These are phyloP conservation scores for Tardiomyces depauwii DNA, from an alignment of 1,139 yeast genomes.

Conservation along the genomic window DNA sequence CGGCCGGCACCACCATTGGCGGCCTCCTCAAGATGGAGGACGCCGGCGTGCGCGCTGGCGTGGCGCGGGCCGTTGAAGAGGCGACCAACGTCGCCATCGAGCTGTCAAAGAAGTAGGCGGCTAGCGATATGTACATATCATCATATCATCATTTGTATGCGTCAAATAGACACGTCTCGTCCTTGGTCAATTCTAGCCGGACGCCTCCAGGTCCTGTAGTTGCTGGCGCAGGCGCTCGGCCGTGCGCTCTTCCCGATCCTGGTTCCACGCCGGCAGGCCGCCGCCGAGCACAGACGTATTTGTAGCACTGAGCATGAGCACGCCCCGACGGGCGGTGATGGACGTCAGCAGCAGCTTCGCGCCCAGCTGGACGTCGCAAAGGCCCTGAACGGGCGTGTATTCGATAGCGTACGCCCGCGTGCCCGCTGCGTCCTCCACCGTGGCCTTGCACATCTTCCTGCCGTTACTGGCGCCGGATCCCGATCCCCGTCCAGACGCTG, in stretches of 20 bases:
- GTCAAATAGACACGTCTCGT: no score
- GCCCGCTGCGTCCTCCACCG: not conserved
- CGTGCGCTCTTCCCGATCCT: not conserved
- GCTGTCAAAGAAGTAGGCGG: conserved; percentile 43
- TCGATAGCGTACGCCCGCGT: not conserved
- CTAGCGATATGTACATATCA: not conserved
- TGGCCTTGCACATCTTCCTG: not conserved
- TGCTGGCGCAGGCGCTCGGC: not conserved
- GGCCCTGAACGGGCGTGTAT: not conserved
- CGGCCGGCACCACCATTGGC: conserved; percentile 97
- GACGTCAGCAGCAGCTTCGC: not conserved
- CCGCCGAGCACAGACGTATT: not conserved
- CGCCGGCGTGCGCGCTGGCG: conserved; percentile 75
- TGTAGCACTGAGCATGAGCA: not conserved
- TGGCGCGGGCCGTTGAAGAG: conserved; percentile 82
- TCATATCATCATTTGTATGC: no score
- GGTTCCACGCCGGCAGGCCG: not conserved
- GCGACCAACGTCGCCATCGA: conserved; percentile 78
- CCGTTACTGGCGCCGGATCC: not conserved
- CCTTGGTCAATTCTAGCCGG: no score
- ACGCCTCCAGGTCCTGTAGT: not conserved
- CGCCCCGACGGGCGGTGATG: not conserved
- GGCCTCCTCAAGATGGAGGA: conserved; percentile 92
- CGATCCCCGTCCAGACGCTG: no score
- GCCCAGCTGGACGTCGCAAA: not conserved